Evolutionary conservation across 129 eudicot genomes (phyloP), one percentile per base, ranked within the genome.

Genomic region (Deinandra increscens): DNA sequence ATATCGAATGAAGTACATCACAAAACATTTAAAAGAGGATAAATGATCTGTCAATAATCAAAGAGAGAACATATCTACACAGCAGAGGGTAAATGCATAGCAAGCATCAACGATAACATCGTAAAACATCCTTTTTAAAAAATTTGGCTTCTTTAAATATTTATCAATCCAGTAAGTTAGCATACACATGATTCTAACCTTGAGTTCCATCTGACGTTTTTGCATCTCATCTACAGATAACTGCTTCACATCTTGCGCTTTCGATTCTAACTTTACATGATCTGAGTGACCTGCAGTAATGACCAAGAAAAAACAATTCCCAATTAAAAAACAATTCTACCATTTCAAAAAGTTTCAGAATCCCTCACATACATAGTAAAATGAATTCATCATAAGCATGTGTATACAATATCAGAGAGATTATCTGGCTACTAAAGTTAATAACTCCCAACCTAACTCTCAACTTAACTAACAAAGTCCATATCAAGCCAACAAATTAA

Each of bases 241-340:
- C 65, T 76, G 82, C 64, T 92, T 80, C 53, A 79, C 81, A 54
- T 66, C 84, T 59, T 81, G 55, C 66, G 95, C 88, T 19, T 83
- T 66, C 73, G 79, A 80, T 73, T 88, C 86, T 72, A 92, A 73
- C 80, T 86, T 88, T 29, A 79, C 78, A 29, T 89, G 91, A 82
- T 92, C 96, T 39, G 98, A 92, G 69, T 92, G 89, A 53, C 98
- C 98, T 92, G 72, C 64, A 64, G 37, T 4, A 36, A 72, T 7
- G 50, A 62, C 42, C 36, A 64, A 17, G 23, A 71, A 41, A 42
- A 41, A 45, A 5, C 65, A 23, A 69, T 22, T 23, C 17, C 58
- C 70, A 63, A 23, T 49, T 49, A 73, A 3, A 26, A 26, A 58
- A 58, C 5, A 9, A n/a, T n/a, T 58, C 19, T 29, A 13, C 18